phyloP scores from a whole-genome alignment of 1,284 basidiomycete genomes.

The Puccinia brachypodii region DNA sequence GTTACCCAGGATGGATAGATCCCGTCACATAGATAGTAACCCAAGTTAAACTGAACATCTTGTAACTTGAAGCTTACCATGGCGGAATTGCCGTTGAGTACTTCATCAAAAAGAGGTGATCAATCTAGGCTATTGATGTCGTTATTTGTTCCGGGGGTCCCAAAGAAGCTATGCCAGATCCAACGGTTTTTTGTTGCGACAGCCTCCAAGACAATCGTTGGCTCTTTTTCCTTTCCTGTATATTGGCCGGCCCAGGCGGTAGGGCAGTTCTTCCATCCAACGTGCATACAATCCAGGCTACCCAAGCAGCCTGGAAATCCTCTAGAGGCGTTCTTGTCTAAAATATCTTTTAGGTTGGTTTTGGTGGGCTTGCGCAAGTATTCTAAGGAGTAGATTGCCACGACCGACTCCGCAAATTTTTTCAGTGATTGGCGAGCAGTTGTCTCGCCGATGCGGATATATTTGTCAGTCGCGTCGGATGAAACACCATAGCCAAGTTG shows the following conservation, averaged over 20 bases:
- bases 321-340: neutral
- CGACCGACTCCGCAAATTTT: neutral
- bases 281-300: conserved; percentile 8
- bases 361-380: neutral
- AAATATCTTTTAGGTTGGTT: neutral
- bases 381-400: neutral
- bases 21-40: neutral
- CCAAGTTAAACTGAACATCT: neutral
- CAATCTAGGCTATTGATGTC: neutral
- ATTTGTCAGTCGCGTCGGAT: neutral
- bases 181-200: no score
- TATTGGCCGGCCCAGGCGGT: no score
- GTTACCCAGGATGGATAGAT: neutral
- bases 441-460: neutral
- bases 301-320: conserved; percentile 25
- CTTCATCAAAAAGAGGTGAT: neutral
- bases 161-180: no score
- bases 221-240: no score
- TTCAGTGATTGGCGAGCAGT: neutral
- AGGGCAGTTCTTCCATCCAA: conserved; percentile 16
- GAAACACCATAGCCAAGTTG: conserved; percentile 11
- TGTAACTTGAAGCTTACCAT: neutral
- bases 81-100: neutral
- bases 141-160: neutral
- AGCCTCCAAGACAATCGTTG: no score